Percentiles rank a stretch among this genome's conserved stretches.
phyloP scores from a whole-genome alignment of 2,329 filamentous ascomycete genomes.

The Diaporthe nobilis region DNA sequence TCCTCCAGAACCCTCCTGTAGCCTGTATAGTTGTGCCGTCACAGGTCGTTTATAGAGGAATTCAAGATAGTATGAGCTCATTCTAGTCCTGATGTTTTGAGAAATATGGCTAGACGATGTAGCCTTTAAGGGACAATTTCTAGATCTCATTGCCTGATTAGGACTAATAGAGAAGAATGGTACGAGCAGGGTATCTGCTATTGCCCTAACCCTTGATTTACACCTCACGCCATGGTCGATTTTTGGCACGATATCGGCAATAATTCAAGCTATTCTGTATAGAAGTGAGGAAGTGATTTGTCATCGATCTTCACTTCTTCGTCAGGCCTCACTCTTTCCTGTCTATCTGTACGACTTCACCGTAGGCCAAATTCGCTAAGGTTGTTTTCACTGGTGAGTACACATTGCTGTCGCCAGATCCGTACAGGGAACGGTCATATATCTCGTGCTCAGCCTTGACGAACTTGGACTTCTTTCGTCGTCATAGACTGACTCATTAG shows the following conservation, averaged over 20 bases:
- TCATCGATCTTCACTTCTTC: slow-evolving; percentile 8
- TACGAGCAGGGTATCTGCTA: too few species aligned
- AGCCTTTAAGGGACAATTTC: too few species aligned
- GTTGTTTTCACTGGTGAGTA: background rate
- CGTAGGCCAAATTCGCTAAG: background rate
- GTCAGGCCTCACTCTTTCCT: background rate
- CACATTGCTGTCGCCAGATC: background rate
- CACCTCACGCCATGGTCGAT: background rate
- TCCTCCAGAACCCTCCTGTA: too few species aligned
- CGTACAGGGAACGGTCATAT: background rate
- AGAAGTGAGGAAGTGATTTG: slow-evolving; percentile 4
- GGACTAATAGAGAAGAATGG: too few species aligned
- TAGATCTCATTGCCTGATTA: too few species aligned
- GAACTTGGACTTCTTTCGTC: background rate
- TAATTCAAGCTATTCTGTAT: background rate
- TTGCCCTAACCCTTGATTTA: slow-evolving; percentile 7
- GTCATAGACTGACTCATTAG: slow-evolving; percentile 32
- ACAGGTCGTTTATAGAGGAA: too few species aligned
- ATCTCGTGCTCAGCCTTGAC: background rate
- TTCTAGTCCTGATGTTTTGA: too few species aligned
- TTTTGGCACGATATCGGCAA: background rate
- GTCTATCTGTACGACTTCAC: background rate
- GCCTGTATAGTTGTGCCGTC: too few species aligned
- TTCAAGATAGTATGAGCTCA: too few species aligned
- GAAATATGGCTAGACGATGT: too few species aligned